phyloP scores from a whole-genome alignment of 2,329 filamentous ascomycete genomes.

The Lasiodiplodia hormozganensis region DNA sequence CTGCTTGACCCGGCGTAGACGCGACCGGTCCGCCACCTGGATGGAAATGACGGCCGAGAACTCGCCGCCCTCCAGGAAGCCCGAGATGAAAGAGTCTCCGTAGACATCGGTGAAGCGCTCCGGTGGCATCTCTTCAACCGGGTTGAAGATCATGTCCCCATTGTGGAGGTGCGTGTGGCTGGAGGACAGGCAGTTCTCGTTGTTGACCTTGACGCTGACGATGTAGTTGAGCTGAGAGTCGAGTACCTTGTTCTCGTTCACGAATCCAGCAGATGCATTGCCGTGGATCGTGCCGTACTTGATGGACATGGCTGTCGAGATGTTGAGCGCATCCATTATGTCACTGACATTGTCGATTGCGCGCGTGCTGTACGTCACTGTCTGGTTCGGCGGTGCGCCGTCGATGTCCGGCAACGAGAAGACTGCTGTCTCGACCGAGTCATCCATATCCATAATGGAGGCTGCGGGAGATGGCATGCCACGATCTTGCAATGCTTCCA shows the following conservation, averaged over 20 bases:
- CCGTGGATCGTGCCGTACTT: constrained; percentile 48
- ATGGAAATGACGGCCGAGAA: constrained; percentile 45
- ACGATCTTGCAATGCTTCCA: neutral
- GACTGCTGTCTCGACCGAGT: constrained; percentile 16
- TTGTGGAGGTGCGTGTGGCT: neutral
- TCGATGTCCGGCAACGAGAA: constrained; percentile 19
- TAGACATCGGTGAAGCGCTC: constrained; percentile 44
- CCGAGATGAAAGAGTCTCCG: constrained; percentile 44
- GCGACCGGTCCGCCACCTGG: constrained; percentile 42
- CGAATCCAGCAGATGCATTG: constrained; percentile 41
- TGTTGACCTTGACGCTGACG: constrained; percentile 35
- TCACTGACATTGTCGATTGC: constrained; percentile 46
- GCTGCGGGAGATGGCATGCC: constrained; percentile 16
- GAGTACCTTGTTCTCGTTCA: constrained; percentile 42
- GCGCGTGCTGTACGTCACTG: constrained; percentile 41
- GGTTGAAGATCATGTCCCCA: constrained; percentile 38
- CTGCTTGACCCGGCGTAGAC: constrained; percentile 41
- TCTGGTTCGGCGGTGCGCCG: constrained; percentile 38
- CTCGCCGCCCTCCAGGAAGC: constrained; percentile 43
- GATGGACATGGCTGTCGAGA: constrained; percentile 47
- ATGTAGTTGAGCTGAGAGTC: constrained; percentile 42
- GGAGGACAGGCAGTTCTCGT: constrained; percentile 18
- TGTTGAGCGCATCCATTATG: constrained; percentile 49
- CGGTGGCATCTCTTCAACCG: constrained; percentile 38
- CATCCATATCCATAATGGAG: constrained; percentile 8